Base-by-base conservation (phyloP, 1,284 basidiomycete genomes). In the Meira miltonrushii region DNA sequence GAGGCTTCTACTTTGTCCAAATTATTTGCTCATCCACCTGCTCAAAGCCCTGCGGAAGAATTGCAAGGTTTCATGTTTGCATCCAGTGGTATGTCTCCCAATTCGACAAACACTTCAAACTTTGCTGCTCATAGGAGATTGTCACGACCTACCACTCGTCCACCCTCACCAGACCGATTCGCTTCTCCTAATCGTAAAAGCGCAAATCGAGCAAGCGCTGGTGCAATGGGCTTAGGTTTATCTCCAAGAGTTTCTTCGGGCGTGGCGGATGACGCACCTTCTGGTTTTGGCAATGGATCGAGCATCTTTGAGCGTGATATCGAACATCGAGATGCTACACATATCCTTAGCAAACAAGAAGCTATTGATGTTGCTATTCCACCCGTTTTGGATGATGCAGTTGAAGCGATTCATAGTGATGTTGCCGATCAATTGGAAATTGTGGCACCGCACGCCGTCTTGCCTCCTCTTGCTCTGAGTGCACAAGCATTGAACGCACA, bases 301-400 rank as follows among this genome's bases (percentile, higher is more conserved):
- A 73, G 60, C 63, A 77, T 77, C 54, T 77, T 77, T 60, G 74
- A 77, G 59, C 62, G 74, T 19, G 70, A 72, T 40, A 75, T 75
- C 37, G 74, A 77, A 59, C 68, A 72, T 43, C 62, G 67, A 17
- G 68, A 74, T 53, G 72, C 70, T 3, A 58, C 55, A 28, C 74
- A 72, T 57, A 57, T 68, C 41, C 61, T 69, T 56, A 71, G 64
- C 57, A 68, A 70, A 52, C 62, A 68, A 40, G 72, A 75, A 50
- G 74, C 74, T 23, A 67, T 74, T 53, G 74, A 77, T 39, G 66
- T 72, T 2, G 72, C 73, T 39, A 74, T 75, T 23, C 74, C 74
- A 4, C 62, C 62, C 21, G 74, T 75, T 12, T 64, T 77, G 8
- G 72, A 75, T 54, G 74, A 74, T 47, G 74, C 74, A 9, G 73